Evolutionary conservation across 306 rosid genomes (phyloP).

Genomic region (Quercus dentata): DNA sequence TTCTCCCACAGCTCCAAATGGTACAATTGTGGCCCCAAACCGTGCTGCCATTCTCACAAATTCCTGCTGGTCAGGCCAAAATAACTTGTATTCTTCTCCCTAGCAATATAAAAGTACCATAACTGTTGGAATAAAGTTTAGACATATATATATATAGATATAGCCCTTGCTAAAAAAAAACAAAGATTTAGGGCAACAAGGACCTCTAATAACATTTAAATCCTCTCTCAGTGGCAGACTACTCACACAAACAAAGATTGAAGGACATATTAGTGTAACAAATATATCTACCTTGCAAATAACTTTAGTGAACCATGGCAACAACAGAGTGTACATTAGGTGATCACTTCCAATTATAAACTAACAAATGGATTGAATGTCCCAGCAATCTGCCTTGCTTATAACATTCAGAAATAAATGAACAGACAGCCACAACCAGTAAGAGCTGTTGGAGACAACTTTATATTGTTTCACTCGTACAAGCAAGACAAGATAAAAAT

Average conservation of each 20-base stretch:
- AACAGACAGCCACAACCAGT: background rate
- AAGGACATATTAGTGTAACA: background rate
- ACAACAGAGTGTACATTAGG: background rate
- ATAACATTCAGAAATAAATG: background rate
- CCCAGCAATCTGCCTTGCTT: background rate
- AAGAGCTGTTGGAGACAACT: background rate
- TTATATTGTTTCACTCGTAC: background rate
- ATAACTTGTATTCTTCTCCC: conserved; percentile 85
- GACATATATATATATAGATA: background rate
- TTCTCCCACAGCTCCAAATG: conserved; percentile 94
- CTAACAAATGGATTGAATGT: background rate
- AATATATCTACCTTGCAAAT: background rate
- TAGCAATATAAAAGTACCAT: conserved; percentile 28
- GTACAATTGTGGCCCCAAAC: conserved; percentile 92
- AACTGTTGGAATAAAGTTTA: conserved; percentile 3
- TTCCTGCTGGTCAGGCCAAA: conserved; percentile 88
- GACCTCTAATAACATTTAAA: background rate
- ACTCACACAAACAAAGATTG: background rate
- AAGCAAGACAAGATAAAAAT: background rate
- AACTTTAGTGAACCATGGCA: background rate
- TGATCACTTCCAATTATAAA: background rate
- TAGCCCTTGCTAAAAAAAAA: background rate
- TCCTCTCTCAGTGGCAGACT: background rate
- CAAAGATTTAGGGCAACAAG: background rate
- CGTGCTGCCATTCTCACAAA: conserved; percentile 97